Evolutionary conservation across 106 monocot genomes (phyloP), one percentile per base, ranked within the genome.

Genomic region (Apostasia ramifera): DNA sequence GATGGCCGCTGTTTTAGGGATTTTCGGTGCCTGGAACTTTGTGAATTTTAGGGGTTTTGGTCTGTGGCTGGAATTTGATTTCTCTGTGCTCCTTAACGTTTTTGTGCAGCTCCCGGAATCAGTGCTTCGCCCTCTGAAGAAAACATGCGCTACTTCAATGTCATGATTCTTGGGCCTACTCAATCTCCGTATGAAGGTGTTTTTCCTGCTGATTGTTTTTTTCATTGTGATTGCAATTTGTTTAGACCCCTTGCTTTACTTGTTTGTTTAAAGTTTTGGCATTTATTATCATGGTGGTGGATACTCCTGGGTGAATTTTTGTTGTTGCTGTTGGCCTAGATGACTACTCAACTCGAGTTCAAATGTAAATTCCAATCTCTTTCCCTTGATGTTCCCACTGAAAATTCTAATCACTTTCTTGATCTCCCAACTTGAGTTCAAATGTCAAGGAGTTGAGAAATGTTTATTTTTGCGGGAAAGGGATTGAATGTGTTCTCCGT

Each of bases 101-200:
- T 14, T 39, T 48, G 66, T 70, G 71, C 70, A 95, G 95, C 95
- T 70, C 95, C 95, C 15, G 91, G 95, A 1, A 95, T 95, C 57
- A 95, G 95, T 67, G 95, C 95, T 3, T 91, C 95, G n/a, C 95
- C 95, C 3, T 95, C 91, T 0, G 95, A 95, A 68, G 95, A 91
- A 39, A 95, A 95, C 57, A 91, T 91, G 91, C 88, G 91, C 38
- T 95, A 95, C 66, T 95, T 95, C 68, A 88, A 91, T 68, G 95
- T 95, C 6, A 91, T 91, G 95, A 88, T 95, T 50, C 88, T 95
- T 37, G 91, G 95, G 0, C 95, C 91, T 2, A 71, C 81, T 0
- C 91, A 95, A 63, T 95, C 95, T 47, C 91, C 95, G 1, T 95
- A 95, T 72, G 95, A 95, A 91, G 95, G 91, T 91, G 47, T 71